phyloP scores from a whole-genome alignment of 805 yeast species.

The Teunomyces pallodes region DNA sequence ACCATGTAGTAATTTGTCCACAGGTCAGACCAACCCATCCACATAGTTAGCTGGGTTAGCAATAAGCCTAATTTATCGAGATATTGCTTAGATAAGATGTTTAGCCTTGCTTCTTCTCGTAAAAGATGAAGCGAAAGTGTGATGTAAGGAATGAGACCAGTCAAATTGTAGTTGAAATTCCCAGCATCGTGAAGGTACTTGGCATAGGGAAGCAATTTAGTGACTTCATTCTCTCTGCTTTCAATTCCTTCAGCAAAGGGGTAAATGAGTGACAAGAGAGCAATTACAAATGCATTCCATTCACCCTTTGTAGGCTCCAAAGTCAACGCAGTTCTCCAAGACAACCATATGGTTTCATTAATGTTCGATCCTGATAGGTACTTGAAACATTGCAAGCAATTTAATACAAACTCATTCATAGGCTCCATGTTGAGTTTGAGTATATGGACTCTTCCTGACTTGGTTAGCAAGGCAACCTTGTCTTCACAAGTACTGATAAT shows the following conservation, averaged over 20 bases:
- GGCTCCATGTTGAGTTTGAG: constrained; percentile 46
- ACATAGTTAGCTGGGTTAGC: constrained; percentile 56
- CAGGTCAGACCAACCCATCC: constrained; percentile 71
- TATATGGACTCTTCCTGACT: constrained; percentile 18
- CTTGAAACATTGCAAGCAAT: constrained; percentile 49
- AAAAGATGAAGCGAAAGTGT: constrained; percentile 69
- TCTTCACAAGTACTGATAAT: constrained; percentile 30
- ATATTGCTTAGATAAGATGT: constrained; percentile 39
- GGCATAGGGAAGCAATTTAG: constrained; percentile 31
- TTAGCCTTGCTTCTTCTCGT: constrained; percentile 70
- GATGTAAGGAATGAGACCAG: constrained; percentile 60
- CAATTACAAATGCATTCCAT: constrained; percentile 58
- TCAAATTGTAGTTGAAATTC: constrained; percentile 38
- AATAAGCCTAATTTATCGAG: constrained; percentile 48
- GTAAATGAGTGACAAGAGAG: constrained; percentile 48
- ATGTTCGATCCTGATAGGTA: constrained; percentile 57
- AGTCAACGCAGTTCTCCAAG: constrained; percentile 58
- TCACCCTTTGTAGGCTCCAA: constrained; percentile 44
- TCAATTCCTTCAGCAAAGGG: constrained; percentile 38
- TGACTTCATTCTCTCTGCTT: constrained; percentile 23
- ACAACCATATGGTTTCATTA: constrained; percentile 55
- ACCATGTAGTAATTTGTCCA: constrained; percentile 62
- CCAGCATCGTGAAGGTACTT: constrained; percentile 22
- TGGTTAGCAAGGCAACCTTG: constrained; percentile 23
- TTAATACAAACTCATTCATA: constrained; percentile 37